phyloP scores from a whole-genome alignment of 495 filamentous ascomycete genomes.

The Letharia columbiana region DNA sequence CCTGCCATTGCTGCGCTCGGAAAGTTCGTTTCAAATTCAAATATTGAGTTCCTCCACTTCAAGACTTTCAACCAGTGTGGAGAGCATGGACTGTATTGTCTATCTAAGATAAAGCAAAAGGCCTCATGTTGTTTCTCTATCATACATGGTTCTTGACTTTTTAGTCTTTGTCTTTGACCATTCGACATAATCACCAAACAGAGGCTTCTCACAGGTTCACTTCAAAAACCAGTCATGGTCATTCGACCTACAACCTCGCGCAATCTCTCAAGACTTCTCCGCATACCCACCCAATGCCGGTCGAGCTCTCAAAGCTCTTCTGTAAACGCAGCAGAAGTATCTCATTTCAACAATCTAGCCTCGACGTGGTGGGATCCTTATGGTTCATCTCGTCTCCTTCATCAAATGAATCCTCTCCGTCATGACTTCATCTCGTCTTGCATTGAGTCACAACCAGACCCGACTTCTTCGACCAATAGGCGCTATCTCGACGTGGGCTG shows the following conservation, averaged over 20 bases:
- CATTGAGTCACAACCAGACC: constrained; percentile 37
- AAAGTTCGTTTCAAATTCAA: not conserved
- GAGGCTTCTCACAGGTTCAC: too few relatives aligned
- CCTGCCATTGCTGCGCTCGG: not conserved
- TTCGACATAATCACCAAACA: not conserved
- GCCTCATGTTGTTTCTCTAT: not conserved
- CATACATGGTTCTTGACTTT: not conserved
- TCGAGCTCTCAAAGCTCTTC: constrained; percentile 44
- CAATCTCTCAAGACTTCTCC: constrained; percentile 12
- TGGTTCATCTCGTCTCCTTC: constrained; percentile 82
- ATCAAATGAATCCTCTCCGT: constrained; percentile 95
- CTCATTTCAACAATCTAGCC: constrained; percentile 90
- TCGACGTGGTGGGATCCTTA: constrained; percentile 96
- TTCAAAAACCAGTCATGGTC: not conserved
- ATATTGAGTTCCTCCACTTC: not conserved
- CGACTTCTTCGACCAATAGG: constrained; percentile 28
- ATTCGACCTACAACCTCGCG: constrained; percentile 9
- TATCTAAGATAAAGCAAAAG: not conserved
- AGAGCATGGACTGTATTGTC: not conserved
- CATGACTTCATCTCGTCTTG: constrained; percentile 82
- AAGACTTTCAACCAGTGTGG: not conserved
- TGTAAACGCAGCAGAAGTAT: constrained; percentile 78
- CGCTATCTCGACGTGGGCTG: constrained; percentile 89
- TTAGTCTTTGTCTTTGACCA: not conserved
- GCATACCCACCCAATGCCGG: constrained; percentile 6